Evolutionary conservation across 768 basidiomycete species (phyloP).

Genomic region (Kondoa subrosea): DNA sequence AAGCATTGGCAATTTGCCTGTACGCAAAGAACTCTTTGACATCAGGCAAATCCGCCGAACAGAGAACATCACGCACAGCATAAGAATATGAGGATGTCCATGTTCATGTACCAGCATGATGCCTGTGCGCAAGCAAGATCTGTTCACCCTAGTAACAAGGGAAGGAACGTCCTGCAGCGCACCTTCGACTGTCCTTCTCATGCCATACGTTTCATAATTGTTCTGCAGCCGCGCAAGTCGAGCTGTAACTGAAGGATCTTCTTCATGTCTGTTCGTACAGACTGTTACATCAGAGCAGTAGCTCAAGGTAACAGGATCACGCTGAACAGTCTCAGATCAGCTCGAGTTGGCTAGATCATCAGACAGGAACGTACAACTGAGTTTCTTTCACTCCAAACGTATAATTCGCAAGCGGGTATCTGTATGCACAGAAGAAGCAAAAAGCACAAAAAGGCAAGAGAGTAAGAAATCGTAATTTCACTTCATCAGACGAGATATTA

Average conservation of each 20-base stretch:
- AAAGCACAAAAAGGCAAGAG: background rate
- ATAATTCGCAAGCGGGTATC: constrained; percentile 40
- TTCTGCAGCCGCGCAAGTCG: constrained; percentile 84
- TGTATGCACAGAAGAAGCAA: background rate
- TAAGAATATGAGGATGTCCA: constrained; percentile 41
- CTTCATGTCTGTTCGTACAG: constrained; percentile 40
- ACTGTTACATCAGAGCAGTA: no score
- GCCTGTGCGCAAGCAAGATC: constrained; percentile 30
- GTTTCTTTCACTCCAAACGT: constrained; percentile 92
- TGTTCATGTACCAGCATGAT: constrained; percentile 85
- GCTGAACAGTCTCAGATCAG: background rate
- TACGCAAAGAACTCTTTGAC: background rate
- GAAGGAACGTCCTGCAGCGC: constrained; percentile 29
- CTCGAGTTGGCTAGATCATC: background rate
- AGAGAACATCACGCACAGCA: background rate
- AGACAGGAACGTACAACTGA: constrained; percentile 42
- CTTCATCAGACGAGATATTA: no score
- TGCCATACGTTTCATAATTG: constrained; percentile 93
- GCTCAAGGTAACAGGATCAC: background rate
- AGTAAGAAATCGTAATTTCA: background rate
- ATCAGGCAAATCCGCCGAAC: background rate
- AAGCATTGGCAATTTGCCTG: constrained; percentile 94
- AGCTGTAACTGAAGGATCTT: constrained; percentile 88
- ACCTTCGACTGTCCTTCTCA: constrained; percentile 78
- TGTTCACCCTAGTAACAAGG: background rate